Evolutionary conservation across 2,329 filamentous ascomycete genomes (phyloP).

Genomic region (Cladosporium velox): DNA sequence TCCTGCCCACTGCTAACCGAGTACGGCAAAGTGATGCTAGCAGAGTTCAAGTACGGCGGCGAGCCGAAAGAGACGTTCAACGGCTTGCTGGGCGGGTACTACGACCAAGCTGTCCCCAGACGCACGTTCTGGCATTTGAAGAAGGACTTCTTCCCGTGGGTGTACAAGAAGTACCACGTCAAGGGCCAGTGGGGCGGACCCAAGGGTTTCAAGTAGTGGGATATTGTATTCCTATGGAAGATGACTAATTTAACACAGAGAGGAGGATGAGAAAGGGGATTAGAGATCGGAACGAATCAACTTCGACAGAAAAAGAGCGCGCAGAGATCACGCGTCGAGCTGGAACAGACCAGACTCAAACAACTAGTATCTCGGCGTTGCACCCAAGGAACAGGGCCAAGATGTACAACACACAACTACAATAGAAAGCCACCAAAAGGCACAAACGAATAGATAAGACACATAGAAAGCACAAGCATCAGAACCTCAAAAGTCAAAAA

Average conservation of each 20-base stretch:
- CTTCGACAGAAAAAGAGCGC: not conserved
- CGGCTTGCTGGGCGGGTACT: slow-evolving; percentile 53
- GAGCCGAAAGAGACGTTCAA: slow-evolving; percentile 65
- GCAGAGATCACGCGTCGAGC: not conserved
- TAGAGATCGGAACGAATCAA: not conserved
- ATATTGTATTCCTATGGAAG: too few species aligned
- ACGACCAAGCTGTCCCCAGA: slow-evolving; percentile 60
- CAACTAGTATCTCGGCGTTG: not conserved
- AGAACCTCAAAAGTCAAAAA: not conserved
- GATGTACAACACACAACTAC: not conserved
- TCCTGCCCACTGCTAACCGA: slow-evolving; percentile 42
- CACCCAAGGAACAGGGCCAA: not conserved
- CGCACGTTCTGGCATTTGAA: slow-evolving; percentile 63
- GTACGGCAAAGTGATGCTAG: slow-evolving; percentile 64
- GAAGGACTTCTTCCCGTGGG: slow-evolving; percentile 69
- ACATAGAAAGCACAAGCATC: not conserved
- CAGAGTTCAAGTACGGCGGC: slow-evolving; percentile 66
- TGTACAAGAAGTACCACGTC: slow-evolving; percentile 56
- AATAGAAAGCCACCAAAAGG: not conserved
- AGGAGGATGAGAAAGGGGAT: not conserved
- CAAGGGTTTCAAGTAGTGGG: slow-evolving; percentile 49
- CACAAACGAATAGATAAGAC: not conserved
- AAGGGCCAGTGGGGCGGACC: slow-evolving; percentile 58
- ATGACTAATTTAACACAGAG: not conserved
- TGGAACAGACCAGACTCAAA: not conserved